Conservation (phyloP, 2,329 filamentous ascomycete species). For the Pestalotiopsis sp. region DNA sequence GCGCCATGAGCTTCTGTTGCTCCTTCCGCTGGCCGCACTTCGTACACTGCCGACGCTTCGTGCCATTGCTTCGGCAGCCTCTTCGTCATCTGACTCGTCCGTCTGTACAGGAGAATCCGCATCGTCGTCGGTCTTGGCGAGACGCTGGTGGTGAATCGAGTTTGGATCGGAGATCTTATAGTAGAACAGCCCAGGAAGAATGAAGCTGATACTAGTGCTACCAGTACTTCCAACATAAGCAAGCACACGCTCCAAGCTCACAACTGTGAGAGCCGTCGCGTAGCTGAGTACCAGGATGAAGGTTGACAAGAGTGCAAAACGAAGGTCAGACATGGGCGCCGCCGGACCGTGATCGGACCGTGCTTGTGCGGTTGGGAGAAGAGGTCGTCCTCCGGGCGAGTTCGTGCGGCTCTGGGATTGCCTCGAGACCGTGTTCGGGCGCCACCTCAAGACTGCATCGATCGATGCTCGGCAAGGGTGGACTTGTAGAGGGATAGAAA, state of each 20-base stretch:
- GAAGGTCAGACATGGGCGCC: constrained; percentile 77
- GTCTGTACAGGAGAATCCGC: constrained; percentile 61
- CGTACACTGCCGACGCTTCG: constrained; percentile 45
- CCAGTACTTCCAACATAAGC: constrained; percentile 96
- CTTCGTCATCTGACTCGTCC: constrained; percentile 50
- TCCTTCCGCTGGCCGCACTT: constrained; percentile 34
- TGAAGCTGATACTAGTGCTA: constrained; percentile 94
- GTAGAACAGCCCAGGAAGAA: constrained; percentile 93
- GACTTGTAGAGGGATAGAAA: constrained; percentile 93
- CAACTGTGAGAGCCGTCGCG: constrained; percentile 86
- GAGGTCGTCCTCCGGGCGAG: constrained; percentile 43
- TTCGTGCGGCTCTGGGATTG: constrained; percentile 43
- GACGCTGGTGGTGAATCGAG: constrained; percentile 79
- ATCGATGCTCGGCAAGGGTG: constrained; percentile 96
- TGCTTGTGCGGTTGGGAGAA: constrained; percentile 41
- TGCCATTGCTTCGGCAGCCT: constrained; percentile 45
- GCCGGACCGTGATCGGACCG: constrained; percentile 56
- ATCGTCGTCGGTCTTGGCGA: constrained; percentile 91
- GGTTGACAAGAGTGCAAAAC: constrained; percentile 89
- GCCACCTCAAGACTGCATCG: constrained; percentile 93
- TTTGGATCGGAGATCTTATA: constrained; percentile 97
- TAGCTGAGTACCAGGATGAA: constrained; percentile 84
- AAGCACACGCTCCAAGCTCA: constrained; percentile 84
- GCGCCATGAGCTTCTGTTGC: constrained; percentile 45
- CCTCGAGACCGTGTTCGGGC: constrained; percentile 56